Evolutionary conservation across 2,329 filamentous ascomycete species (phyloP), one percentile per base, ranked within the genome.

Genomic region (Colletotrichum sp.): DNA sequence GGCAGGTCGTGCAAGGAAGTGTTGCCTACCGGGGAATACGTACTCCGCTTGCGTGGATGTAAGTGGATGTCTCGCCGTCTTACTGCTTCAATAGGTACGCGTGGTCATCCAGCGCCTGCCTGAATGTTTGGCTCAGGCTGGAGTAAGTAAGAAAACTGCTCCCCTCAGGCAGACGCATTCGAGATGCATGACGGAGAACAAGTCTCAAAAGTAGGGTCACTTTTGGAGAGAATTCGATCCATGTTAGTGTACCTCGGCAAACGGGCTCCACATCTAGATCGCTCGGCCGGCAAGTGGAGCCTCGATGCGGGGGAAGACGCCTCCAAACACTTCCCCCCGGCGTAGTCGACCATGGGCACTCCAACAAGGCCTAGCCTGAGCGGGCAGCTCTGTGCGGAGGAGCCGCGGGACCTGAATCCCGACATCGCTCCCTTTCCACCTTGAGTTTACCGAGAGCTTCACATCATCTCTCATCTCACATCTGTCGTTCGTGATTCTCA

Each of bases 241-340:
- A 43, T 55, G 59, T 65, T 60, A 28, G 64, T 24, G 32, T 60
- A 65, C 70, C 73, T 75, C 73, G 73, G 73, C 70, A 75, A 75
- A 60, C 48, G 59, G 36, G 36, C 48, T 59, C 74, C 70, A 74
- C 70, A 65, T 18, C 43, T 57, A 55, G 39, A 75, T 67, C 68
- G 61, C 34, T 75, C 59, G 73, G 73, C 59, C 70, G 70, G 74
- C 26, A 76, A 69, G 74, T 76, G 74, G 74, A 39, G 65, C 68
- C 70, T 26, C 64, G 68, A 76, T 76, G 74, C 74, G 74, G 74
- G 74, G 74, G 73, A 70, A 64, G 70, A 60, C 70, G 43, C 73
- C 59, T 48, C 73, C 64, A 70, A 43, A 59, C 36, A n/a, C 52
- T 5, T 16, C 48, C 13, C 18, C 36, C 70, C 43, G 68, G 69